Base-by-base conservation (phyloP, 192 early-diverging fungal species). In the Jimgerdemannia flammicorona region DNA sequence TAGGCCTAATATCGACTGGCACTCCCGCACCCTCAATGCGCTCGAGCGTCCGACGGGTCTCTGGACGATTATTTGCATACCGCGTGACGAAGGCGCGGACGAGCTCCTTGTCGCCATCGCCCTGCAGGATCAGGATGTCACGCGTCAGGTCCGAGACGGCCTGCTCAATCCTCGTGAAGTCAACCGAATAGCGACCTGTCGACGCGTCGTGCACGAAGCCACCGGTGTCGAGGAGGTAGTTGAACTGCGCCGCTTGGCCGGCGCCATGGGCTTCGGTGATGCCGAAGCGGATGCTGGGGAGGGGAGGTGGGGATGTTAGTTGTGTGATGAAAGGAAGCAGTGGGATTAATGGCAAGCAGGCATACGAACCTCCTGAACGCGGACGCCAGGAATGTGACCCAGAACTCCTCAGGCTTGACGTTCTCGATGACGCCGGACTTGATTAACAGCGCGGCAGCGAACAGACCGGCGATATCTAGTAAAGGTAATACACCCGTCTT, bases 181-280 rank as follows among this genome's bases (percentile, higher is more conserved):
- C 77, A 11, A 93, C 92, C 39, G 84, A 74, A 76, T 90, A 93
- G 65, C 75, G 83, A 0, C 74, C 71, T 1, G 80, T 82, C 0
- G 73, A 70, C 18, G 64, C 44, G 41, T 86, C 79, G 43, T 83
- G 87, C 9, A 72, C 79, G 77, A 94, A 91, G 1, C 86, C 92
- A 11, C 90, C 89, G n/a, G 87, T 76, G 69, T 90, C 91, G 64
- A 87, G 70, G 66, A 94, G 70, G 72, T 91, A 94, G 69, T 88
- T 87, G 70, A 92, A 81, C 79, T 94, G 91, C 76, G 89, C 89
- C 17, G 88, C 90, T 78, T 92, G 92, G 49, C 92, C 92, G 70
- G 89, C 68, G 0, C 90, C 91, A 74, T 94, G 91, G 0, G 90
- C 91, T 79, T 92, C 90, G 2, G 82, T 83, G 44, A 92, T 86